phyloP scores from a whole-genome alignment of 2,329 filamentous ascomycete species.

The Cercospora berteroae region DNA sequence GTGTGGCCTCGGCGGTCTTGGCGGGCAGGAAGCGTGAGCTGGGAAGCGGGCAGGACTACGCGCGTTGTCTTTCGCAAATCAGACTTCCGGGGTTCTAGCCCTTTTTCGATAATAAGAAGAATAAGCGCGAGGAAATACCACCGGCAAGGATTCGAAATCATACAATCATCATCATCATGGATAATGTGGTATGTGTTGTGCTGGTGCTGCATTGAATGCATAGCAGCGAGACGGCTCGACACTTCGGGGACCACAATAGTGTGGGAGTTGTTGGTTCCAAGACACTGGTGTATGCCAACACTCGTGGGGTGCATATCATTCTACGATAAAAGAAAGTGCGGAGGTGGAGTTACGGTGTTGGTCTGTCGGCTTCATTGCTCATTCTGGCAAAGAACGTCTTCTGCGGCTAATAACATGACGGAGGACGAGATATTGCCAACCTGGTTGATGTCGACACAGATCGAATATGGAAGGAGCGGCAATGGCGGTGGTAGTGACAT shows the following conservation, averaged over 20 bases:
- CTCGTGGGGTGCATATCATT: neutral
- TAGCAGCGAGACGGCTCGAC: neutral
- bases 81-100: neutral
- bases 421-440: neutral
- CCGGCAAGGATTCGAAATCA: neutral
- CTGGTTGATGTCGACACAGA: neutral
- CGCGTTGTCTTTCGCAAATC: neutral
- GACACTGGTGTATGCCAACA: neutral
- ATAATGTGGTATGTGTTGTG: neutral
- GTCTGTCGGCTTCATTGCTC: neutral
- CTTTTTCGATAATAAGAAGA: neutral
- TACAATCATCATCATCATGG: neutral
- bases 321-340: neutral
- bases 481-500: neutral
- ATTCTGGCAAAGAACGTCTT: neutral
- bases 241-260: neutral
- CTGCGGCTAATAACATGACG: neutral
- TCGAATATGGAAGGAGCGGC: neutral
- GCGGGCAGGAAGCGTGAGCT: neutral
- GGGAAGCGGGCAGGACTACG: neutral
- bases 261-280: neutral
- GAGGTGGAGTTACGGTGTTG: neutral
- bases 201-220: neutral
- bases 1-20: slow-evolving; percentile 20
- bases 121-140: neutral